Base-by-base conservation (phyloP, 177 flowering plant species). In the Vitis hybrid region DNA sequence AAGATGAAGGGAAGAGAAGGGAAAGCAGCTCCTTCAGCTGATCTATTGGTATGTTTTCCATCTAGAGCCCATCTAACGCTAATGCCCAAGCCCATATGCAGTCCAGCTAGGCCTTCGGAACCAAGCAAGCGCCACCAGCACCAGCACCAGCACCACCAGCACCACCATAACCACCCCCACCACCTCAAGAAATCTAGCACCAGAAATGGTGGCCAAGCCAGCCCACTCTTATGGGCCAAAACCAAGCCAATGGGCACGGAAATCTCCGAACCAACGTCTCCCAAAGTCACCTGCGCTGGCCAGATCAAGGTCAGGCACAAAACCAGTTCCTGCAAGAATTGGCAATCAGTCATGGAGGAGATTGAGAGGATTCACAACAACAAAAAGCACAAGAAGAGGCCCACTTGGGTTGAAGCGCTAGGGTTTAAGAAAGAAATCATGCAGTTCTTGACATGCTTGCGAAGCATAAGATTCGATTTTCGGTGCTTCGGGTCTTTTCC, bases 271-370 rank as follows among this genome's bases (percentile, higher is more conserved):
- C 98, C 97, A 20, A 88, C 92, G 0, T 90, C 94, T 0, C 97
- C 98, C 0, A 92, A 94, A 76, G 98, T 94, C 16, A 92, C 97
- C 7, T 94, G 97, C 59, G 90, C 91, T 0, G 98, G 98, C 11
- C 98, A 92, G 87, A 88, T 92, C 74, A 92, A 92, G 72, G 87
- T 86, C 48, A 73, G 87, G 78, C 80, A 78, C 18, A 87, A 80
- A 74, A 12, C 79, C 0, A 58, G 74, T 6, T 49, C 88, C 0
- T 88, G 93, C 87, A 90, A 87, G 86, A 90, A 84, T 65, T 92
- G 97, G 98, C 93, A 92, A 65, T 87, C 97, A 1, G 97, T 94
- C 10, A 92, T 92, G 97, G 95, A 91, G 66, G 98, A 92, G 74
- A 92, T 94, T 31, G 98, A 92, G 78, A 87, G 83, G 75, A 76